A percentile compares a stretch with the other conserved stretches of the same genome.
These are phyloP conservation scores for Eruca vesicaria DNA, from an alignment of 441 rosid genomes.

Conservation along the genomic window DNA sequence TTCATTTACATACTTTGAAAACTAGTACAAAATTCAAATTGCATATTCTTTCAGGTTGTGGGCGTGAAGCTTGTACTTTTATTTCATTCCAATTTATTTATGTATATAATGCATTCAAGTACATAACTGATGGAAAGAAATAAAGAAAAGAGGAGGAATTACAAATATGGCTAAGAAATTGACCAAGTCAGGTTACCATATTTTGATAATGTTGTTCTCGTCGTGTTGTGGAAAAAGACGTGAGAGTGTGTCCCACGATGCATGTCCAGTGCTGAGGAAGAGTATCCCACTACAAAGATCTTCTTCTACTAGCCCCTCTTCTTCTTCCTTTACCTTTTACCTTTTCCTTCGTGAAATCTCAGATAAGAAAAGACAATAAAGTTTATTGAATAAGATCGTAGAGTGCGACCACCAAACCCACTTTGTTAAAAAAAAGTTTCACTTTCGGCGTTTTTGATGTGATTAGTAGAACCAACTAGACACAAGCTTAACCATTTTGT, in stretches of 20 bases:
- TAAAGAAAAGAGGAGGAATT: conserved; percentile 5
- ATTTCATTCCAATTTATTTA: neutral
- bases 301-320: conserved; percentile 22
- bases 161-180: conserved; percentile 32
- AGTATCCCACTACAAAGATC: conserved; percentile 56
- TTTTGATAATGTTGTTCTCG: conserved; percentile 9
- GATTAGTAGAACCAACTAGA: neutral
- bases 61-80: neutral
- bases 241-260: conserved; percentile 54
- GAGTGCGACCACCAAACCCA: conserved; percentile 6
- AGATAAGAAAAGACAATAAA: conserved; percentile 11
- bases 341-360: conserved; percentile 12
- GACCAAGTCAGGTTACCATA: conserved; percentile 30
- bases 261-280: conserved; percentile 53
- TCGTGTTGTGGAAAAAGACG: conserved; percentile 30
- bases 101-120: neutral
- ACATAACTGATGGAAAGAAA: neutral
- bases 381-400: conserved; percentile 17
- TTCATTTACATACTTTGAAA: neutral
- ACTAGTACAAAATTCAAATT: neutral
- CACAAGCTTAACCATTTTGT: conserved; percentile 10
- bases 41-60: neutral
- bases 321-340: neutral
- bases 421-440: conserved; percentile 37
- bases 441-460: conserved; percentile 22